A percentile compares a stretch with the other conserved stretches of the same genome.
Evolutionary conservation across 2,329 filamentous ascomycete genomes (phyloP).

Genomic region (Ophiostoma triangulosporum): DNA sequence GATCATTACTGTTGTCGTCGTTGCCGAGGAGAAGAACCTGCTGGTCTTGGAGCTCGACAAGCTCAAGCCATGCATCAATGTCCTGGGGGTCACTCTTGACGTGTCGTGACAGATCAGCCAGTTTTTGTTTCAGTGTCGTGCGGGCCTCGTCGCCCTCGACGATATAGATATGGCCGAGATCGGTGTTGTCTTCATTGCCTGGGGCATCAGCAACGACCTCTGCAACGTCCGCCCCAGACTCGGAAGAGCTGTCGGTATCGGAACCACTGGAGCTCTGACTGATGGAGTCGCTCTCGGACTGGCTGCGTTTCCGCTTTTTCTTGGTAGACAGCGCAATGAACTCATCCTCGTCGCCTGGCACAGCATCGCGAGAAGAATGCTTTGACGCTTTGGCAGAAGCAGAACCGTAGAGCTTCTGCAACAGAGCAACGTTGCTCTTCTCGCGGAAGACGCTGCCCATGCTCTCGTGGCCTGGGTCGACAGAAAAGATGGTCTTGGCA

Average conservation of each 20-base stretch:
- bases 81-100: slow-evolving; percentile 55
- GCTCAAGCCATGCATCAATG: slow-evolving; percentile 57
- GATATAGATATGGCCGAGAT: slow-evolving; percentile 16
- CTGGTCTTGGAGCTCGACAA: slow-evolving; percentile 66
- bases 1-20: slow-evolving; percentile 17
- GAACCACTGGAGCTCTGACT: background rate
- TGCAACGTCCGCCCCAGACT: background rate
- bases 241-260: background rate
- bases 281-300: background rate
- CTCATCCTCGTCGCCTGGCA: background rate
- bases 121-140: slow-evolving; percentile 4
- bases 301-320: background rate
- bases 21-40: slow-evolving; percentile 33
- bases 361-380: background rate
- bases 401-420: background rate
- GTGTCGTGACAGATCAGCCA: slow-evolving; percentile 39
- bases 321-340: background rate
- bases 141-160: slow-evolving; percentile 9
- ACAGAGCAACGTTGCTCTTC: background rate
- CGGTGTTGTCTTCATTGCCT: slow-evolving; percentile 17
- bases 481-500: slow-evolving; percentile 40
- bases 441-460: slow-evolving; percentile 27
- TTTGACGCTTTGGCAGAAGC: background rate
- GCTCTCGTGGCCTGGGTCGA: slow-evolving; percentile 31
- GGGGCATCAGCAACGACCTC: background rate